Evolutionary conservation across 2,329 filamentous ascomycete species (phyloP).

Genomic region (Lachnellula willkommii): DNA sequence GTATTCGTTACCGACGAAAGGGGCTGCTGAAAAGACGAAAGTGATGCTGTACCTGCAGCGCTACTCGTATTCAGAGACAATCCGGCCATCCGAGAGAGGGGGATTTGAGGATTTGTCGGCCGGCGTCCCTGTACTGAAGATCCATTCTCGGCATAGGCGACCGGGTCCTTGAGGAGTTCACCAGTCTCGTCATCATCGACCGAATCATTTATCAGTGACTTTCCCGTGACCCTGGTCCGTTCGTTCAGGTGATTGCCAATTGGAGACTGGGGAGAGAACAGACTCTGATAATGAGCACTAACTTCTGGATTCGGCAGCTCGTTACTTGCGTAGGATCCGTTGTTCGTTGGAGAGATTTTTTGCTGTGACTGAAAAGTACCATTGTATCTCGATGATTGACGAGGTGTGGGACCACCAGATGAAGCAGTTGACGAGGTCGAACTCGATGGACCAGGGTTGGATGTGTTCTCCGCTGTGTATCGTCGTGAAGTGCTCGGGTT

Average conservation of each 20-base stretch:
- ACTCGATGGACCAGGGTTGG: constrained; percentile 36
- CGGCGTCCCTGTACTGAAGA: constrained; percentile 51
- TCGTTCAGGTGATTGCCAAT: constrained; percentile 66
- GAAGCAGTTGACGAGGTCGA: constrained; percentile 38
- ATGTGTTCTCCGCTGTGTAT: constrained; percentile 48
- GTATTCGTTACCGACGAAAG: constrained; percentile 30
- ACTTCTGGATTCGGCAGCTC: constrained; percentile 56
- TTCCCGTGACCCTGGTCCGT: constrained; percentile 56
- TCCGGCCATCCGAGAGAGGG: constrained; percentile 61
- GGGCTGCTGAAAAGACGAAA: constrained; percentile 22
- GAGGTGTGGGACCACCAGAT: constrained; percentile 29
- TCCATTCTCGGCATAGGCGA: constrained; percentile 69
- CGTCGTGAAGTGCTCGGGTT: constrained; percentile 37
- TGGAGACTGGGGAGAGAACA: constrained; percentile 70
- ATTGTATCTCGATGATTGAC: constrained; percentile 47
- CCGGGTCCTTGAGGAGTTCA: constrained; percentile 65
- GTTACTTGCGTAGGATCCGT: constrained; percentile 46
- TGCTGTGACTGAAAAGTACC: constrained; percentile 48
- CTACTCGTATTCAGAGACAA: constrained; percentile 68
- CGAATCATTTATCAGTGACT: constrained; percentile 66
- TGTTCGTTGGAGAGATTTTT: constrained; percentile 49
- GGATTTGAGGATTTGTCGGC: constrained; percentile 66
- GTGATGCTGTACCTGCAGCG: constrained; percentile 33
- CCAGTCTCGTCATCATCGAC: constrained; percentile 67
- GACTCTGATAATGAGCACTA: constrained; percentile 49